Evolutionary conservation across 2,329 filamentous ascomycete species (phyloP).

Genomic region (Scedosporium dehoogii): DNA sequence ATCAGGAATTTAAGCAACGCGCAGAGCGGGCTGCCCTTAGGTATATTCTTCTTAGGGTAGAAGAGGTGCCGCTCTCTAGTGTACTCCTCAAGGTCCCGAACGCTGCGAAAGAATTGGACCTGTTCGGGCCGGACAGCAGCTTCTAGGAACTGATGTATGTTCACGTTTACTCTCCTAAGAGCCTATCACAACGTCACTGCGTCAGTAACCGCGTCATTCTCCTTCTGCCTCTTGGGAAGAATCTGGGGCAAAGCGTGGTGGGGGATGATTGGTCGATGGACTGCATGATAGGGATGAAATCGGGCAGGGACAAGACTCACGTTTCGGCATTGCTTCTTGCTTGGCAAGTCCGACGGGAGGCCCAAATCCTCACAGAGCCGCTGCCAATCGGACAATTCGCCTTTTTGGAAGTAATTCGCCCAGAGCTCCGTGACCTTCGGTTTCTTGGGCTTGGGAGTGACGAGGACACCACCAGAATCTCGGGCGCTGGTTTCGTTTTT

Average conservation of each 20-base stretch:
- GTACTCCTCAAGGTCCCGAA: constrained; percentile 23
- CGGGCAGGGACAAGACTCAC: constrained; percentile 19
- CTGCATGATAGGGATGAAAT: not conserved
- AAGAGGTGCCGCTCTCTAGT: constrained; percentile 24
- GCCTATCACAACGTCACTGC: constrained; percentile 7
- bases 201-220: not conserved
- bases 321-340: constrained; percentile 34
- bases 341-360: constrained; percentile 24
- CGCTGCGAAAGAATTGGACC: constrained; percentile 23
- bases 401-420: constrained; percentile 20
- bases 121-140: constrained; percentile 16
- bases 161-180: constrained; percentile 31
- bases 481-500: not conserved
- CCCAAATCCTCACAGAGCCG: constrained; percentile 33
- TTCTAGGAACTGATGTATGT: constrained; percentile 38
- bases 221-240: not conserved
- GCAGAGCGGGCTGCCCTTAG: constrained; percentile 27
- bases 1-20: constrained; percentile 25
- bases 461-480: not conserved
- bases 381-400: constrained; percentile 31
- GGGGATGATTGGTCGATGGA: not conserved
- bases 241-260: not conserved
- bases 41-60: constrained; percentile 35
- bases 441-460: not conserved
- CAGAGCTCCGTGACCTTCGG: constrained; percentile 11